Percentiles rank a stretch among this genome's conserved stretches.
Evolutionary conservation across 306 rosid genomes (phyloP).

Genomic region (Prosopis cineraria): DNA sequence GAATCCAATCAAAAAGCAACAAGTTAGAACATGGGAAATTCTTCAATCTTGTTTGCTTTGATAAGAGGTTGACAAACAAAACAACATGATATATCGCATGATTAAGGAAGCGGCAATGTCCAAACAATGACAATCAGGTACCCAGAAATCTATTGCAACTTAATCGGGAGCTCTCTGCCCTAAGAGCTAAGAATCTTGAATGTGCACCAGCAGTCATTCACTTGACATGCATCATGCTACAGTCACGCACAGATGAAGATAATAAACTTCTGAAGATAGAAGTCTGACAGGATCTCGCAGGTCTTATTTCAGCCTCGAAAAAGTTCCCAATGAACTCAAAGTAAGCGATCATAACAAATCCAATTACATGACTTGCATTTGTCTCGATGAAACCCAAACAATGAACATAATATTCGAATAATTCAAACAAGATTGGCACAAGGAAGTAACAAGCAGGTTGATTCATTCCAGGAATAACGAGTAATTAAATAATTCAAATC

Average conservation of each 20-base stretch:
- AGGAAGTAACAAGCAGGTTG: conserved; percentile 35
- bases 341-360: conserved; percentile 33
- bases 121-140: conserved; percentile 4
- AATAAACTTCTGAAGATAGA: conserved; percentile 24
- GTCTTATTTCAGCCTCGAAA: conserved; percentile 18
- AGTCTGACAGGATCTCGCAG: not conserved
- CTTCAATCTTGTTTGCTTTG: not conserved
- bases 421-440: conserved; percentile 49
- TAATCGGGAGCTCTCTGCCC: not conserved
- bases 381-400: conserved; percentile 27
- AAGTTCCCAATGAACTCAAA: not conserved
- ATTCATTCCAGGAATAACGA: conserved; percentile 54
- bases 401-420: conserved; percentile 41
- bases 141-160: not conserved
- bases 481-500: conserved; percentile 47
- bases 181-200: not conserved
- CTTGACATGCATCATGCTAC: conserved; percentile 22
- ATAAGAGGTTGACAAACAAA: not conserved
- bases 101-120: conserved; percentile 15
- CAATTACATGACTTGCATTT: conserved; percentile 30
- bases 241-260: not conserved
- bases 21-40: not conserved
- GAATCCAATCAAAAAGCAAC: conserved; percentile 9
- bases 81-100: not conserved
- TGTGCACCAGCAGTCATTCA: conserved; percentile 1